Base-by-base conservation (phyloP, 129 eudicot genomes). In the Smallanthus sonchifolius region DNA sequence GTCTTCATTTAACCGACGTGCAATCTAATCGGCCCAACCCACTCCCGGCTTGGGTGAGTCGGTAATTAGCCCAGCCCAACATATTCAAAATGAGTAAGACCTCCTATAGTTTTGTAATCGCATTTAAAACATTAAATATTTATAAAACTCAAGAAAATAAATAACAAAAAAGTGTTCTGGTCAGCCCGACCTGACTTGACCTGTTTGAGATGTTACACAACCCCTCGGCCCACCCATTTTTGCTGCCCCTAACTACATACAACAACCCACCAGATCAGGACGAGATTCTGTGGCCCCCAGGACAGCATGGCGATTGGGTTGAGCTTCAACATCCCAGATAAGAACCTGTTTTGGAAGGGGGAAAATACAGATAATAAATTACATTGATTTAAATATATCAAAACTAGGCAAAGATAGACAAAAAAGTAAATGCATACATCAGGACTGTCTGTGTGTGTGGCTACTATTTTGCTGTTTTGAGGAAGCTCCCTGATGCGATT, bases 391-490 rank as follows among this genome's bases (percentile, higher is more conserved):
- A 54, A 36, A 65, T 51, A 47, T 30, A 20, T 19, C 63, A 40
- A 47, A 51, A 42, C 56, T 9, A 19, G 5, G 32, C 39, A 40
- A 55, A 63, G 14, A 64, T 10, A 37, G 4, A 57, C 2, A 30
- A 40, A 30, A 5, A 55, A 57, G 44, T 4, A 65, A 73, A 69
- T 35, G 75, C 89, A 64, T 87, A 93, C 98, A 84, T 93, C 95
- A 73, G 96, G 98, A 75, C 95, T 87, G 79, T 93, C 98, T 3
- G 98, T 89, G 65, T 93, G 98, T 10, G 98, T 93, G 17, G 97
- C 97, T 59, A 93, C 98, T 78, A 93, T 93, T 74, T 93, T 87
- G 89, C 88, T 93, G 74, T 90, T 79, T 69, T 93, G 96, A 9
- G 98, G 96, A 70, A 90, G 87, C 77, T 88, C 98, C 81, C 98